phyloP scores from a whole-genome alignment of 1,284 basidiomycete genomes.

The Apiotrichum mycotoxinovorans region DNA sequence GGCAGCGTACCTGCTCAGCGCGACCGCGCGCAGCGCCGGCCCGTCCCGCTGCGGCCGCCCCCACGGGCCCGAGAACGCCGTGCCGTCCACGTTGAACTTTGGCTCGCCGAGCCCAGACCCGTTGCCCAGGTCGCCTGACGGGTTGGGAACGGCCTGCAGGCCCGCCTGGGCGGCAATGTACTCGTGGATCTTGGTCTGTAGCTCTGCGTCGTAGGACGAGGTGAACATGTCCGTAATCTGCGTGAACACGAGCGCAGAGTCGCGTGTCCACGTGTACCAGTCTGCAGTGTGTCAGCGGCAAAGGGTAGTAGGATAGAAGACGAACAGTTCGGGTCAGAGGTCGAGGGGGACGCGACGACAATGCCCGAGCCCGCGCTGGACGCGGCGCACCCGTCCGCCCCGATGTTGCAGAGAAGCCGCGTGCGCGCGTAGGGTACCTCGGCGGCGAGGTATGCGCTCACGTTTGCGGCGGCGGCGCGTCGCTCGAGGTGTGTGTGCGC shows the following conservation, averaged over 20 bases:
- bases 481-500: not conserved
- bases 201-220: constrained; percentile 18
- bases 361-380: constrained; percentile 45
- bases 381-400: constrained; percentile 17
- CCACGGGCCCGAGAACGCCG: constrained; percentile 48
- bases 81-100: constrained; percentile 53
- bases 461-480: not conserved
- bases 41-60: constrained; percentile 55
- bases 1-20: constrained; percentile 50
- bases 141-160: constrained; percentile 50
- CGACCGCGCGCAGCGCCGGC: constrained; percentile 52
- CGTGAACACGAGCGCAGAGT: constrained; percentile 47
- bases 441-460: not conserved
- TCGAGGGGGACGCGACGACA: constrained; percentile 50
- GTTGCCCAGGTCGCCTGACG: constrained; percentile 48
- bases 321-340: constrained; percentile 5
- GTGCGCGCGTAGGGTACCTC: constrained; percentile 1
- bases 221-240: constrained; percentile 36
- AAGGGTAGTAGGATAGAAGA: not conserved
- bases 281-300: constrained; percentile 38
- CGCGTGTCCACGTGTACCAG: constrained; percentile 55
- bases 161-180: constrained; percentile 40
- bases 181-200: not conserved
- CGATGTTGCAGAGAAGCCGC: constrained; percentile 37
- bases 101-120: constrained; percentile 55